A percentile compares a stretch with the other conserved stretches of the same genome.
These are phyloP conservation scores for Closterium sp. DNA, from an alignment of 139 green algal genomes.

Conservation along the genomic window DNA sequence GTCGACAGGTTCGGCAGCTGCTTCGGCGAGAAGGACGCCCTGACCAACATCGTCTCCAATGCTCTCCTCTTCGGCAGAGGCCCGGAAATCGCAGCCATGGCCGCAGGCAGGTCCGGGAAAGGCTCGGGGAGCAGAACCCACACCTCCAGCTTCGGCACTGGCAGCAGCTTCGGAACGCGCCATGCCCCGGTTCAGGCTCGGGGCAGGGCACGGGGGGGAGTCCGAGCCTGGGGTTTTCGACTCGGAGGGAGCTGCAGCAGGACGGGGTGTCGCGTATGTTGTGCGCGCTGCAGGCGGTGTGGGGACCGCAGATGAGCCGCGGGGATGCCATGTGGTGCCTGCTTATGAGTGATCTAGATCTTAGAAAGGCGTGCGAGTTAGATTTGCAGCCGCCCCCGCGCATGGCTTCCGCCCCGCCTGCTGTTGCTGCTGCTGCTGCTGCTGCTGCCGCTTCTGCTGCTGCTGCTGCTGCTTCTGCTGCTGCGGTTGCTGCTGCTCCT, in stretches of 20 bases:
- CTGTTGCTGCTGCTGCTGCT: neutral
- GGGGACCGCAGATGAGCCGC: slow-evolving; percentile 2
- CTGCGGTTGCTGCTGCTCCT: too few species aligned
- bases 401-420: neutral
- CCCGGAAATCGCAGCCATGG: neutral
- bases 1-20: slow-evolving; percentile 27
- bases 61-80: neutral
- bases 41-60: slow-evolving; percentile 28
- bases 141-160: neutral
- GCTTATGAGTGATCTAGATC: slow-evolving; percentile 22
- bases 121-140: neutral
- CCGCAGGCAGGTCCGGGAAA: neutral
- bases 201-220: neutral
- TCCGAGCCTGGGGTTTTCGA: neutral
- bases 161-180: neutral
- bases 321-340: slow-evolving; percentile 41
- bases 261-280: slow-evolving; percentile 3
- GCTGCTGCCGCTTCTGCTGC: neutral
- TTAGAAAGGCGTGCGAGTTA: slow-evolving; percentile 16
- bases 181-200: neutral
- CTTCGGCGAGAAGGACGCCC: slow-evolving; percentile 31
- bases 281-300: slow-evolving; percentile 5
- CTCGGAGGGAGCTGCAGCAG: slow-evolving; percentile 16
- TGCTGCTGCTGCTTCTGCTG: too few species aligned
- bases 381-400: slow-evolving; percentile 2